Evolutionary conservation across 768 basidiomycete species (phyloP).

Genomic region (Calocybe cyanea): DNA sequence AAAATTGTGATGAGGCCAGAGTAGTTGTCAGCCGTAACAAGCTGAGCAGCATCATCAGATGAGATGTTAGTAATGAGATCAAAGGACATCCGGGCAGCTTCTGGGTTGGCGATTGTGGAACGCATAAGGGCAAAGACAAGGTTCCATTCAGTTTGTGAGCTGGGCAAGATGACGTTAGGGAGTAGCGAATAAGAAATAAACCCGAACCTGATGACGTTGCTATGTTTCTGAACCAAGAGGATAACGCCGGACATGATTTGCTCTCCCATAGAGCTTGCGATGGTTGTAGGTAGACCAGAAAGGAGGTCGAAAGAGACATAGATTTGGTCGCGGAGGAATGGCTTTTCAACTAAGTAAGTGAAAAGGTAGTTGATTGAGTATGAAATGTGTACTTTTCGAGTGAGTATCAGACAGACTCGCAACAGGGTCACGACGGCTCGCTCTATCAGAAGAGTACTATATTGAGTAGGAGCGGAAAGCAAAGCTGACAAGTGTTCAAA

Average conservation of each 20-base stretch:
- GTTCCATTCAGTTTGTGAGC: conserved; percentile 95
- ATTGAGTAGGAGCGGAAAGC: conserved; percentile 70
- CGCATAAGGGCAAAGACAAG: conserved; percentile 85
- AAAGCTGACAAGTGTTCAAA: conserved; percentile 90
- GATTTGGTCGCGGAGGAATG: conserved; percentile 85
- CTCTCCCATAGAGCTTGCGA: conserved; percentile 86
- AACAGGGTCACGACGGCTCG: conserved; percentile 88
- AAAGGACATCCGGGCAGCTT: conserved; percentile 84
- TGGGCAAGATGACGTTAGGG: conserved; percentile 23
- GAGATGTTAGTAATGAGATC: conserved; percentile 69
- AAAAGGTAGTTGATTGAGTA: too few species aligned
- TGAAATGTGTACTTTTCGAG: conserved; percentile 53
- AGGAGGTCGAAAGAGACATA: conserved; percentile 92
- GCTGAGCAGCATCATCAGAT: conserved; percentile 54
- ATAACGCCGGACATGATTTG: conserved; percentile 85
- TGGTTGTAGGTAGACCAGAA: conserved; percentile 67
- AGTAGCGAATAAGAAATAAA: background rate
- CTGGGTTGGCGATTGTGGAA: conserved; percentile 79
- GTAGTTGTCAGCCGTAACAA: conserved; percentile 76
- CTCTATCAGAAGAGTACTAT: conserved; percentile 90
- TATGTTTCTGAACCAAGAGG: conserved; percentile 73
- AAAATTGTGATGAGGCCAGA: conserved; percentile 73
- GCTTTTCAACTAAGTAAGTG: conserved; percentile 35
- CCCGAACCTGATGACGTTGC: conserved; percentile 61
- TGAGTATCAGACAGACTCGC: conserved; percentile 78